Conservation (phyloP, 169 alveolate genomes). For the Plasmodium coatneyi region DNA sequence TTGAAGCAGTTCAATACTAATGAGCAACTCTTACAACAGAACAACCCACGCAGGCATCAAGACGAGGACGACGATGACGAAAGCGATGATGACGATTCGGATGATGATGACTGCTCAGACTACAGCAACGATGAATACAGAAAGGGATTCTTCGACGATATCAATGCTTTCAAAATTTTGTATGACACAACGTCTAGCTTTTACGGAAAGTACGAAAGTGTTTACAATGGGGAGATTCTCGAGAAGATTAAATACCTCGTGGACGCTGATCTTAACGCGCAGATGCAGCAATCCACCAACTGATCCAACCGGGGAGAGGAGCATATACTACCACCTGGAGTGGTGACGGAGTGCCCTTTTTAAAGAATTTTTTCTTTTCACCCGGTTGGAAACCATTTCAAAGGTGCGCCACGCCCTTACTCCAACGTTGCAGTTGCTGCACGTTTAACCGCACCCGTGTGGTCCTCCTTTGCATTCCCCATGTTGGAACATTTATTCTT, state of each 20-base stretch:
- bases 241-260: constrained; percentile 51
- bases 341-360: neutral
- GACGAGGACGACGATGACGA: constrained; percentile 61
- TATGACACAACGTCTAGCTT: constrained; percentile 36
- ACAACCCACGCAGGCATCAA: neutral
- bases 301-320: neutral
- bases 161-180: constrained; percentile 47
- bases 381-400: neutral
- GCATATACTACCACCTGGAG: neutral
- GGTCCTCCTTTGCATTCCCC: neutral
- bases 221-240: constrained; percentile 25
- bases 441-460: too few relatives aligned
- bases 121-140: constrained; percentile 64
- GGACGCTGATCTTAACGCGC: constrained; percentile 42
- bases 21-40: neutral
- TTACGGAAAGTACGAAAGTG: constrained; percentile 38
- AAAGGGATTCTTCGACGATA: constrained; percentile 67
- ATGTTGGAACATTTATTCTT: neutral
- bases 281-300: constrained; percentile 23
- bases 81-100: constrained; percentile 39
- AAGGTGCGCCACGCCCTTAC: neutral
- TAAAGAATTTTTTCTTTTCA: neutral
- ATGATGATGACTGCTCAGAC: constrained; percentile 59
- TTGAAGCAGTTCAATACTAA: neutral
- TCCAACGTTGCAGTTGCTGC: neutral